Evolutionary conservation across 257 asterid genomes (phyloP).

Genomic region (Solanum chilense): DNA sequence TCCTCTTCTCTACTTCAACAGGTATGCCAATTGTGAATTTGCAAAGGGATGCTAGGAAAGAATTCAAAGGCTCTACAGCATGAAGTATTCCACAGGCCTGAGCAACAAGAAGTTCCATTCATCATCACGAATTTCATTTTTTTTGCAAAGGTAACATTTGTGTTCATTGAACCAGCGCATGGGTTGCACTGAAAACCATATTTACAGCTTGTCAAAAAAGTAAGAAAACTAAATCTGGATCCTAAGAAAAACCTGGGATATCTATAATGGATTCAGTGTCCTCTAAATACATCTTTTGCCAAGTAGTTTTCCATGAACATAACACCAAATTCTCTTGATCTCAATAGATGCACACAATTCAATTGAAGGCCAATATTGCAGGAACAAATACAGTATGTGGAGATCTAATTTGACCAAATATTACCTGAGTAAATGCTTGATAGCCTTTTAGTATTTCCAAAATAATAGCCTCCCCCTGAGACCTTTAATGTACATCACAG

Average conservation of each 20-base stretch:
- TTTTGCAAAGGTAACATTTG: neutral
- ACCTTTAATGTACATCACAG: conserved; percentile 31
- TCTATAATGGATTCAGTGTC: neutral
- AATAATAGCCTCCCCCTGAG: conserved; percentile 98
- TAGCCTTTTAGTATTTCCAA: conserved; percentile 96
- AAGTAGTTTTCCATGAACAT: conserved; percentile 1
- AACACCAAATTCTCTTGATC: neutral
- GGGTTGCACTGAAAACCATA: neutral
- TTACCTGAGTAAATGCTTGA: conserved; percentile 97
- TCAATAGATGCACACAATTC: neutral
- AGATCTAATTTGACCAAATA: neutral
- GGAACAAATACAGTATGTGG: neutral
- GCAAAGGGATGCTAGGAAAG: conserved; percentile 97
- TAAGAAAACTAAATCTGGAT: neutral
- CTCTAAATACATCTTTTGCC: neutral
- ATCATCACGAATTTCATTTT: neutral
- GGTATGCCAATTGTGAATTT: conserved; percentile 89
- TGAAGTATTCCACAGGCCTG: conserved; percentile 98
- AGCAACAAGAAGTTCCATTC: conserved; percentile 11
- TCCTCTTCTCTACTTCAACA: conserved; percentile 68
- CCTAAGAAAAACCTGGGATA: neutral
- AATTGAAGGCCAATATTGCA: neutral
- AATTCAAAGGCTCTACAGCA: conserved; percentile 91
- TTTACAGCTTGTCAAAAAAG: neutral
- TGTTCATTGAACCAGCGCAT: neutral